Conservation (phyloP, 2,329 filamentous ascomycete genomes). For the Botrytis byssoidea region DNA sequence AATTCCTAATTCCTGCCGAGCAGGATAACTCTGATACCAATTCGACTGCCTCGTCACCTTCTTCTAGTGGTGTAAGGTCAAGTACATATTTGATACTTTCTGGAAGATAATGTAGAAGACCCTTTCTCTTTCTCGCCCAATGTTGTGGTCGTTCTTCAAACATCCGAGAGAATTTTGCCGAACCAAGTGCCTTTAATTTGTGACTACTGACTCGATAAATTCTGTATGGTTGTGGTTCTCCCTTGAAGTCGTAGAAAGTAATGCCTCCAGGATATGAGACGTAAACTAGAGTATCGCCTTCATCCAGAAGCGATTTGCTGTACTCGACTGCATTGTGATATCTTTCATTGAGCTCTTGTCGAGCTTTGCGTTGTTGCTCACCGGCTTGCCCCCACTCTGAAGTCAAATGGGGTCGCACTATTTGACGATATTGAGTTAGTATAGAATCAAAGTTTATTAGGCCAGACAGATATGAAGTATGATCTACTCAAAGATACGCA, state of each 20-base stretch:
- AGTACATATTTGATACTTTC: constrained; percentile 56
- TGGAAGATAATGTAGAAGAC: constrained; percentile 35
- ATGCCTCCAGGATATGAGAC: constrained; percentile 41
- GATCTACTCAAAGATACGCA: background rate
- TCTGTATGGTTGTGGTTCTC: constrained; percentile 35
- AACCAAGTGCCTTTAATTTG: constrained; percentile 48
- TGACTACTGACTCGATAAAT: constrained; percentile 48
- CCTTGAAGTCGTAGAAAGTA: constrained; percentile 30
- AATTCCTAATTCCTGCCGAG: constrained; percentile 53
- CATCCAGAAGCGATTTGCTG: constrained; percentile 25
- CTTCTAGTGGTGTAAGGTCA: constrained; percentile 60
- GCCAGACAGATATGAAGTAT: background rate
- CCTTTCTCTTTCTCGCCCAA: constrained; percentile 41
- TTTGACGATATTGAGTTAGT: background rate
- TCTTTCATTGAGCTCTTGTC: constrained; percentile 17
- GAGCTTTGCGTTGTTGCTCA: background rate
- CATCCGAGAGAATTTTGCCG: constrained; percentile 48
- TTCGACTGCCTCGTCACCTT: constrained; percentile 62
- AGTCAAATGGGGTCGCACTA: background rate
- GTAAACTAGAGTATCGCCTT: constrained; percentile 48
- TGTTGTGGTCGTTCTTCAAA: constrained; percentile 46
- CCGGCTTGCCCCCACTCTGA: background rate
- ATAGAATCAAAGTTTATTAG: background rate
- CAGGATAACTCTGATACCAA: constrained; percentile 59
- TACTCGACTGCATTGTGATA: constrained; percentile 28